These are phyloP conservation scores for Lentinula detonsa DNA, from an alignment of 768 basidiomycete species.

Conservation along the genomic window DNA sequence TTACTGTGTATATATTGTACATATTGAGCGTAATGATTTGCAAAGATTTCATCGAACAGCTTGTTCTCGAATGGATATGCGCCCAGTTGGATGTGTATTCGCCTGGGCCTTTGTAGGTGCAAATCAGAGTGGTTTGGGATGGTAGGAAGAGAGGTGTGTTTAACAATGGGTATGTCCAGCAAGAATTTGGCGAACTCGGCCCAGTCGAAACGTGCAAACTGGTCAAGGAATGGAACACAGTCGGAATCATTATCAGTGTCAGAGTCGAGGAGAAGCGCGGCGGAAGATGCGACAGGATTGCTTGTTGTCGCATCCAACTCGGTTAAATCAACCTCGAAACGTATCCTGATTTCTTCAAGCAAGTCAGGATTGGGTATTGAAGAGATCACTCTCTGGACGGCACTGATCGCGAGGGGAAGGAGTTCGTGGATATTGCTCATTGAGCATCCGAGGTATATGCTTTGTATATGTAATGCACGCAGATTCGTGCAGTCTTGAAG, in stretches of 20 bases:
- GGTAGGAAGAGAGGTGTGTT: background rate
- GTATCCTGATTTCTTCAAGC: background rate
- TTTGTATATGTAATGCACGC: background rate
- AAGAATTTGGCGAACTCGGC: background rate
- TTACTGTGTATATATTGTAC: background rate
- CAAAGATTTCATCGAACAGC: background rate
- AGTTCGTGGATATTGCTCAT: background rate
- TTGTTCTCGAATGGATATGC: background rate
- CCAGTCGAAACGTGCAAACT: background rate
- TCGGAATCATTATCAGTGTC: background rate
- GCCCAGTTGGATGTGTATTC: background rate
- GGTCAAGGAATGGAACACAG: background rate
- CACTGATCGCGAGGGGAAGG: background rate
- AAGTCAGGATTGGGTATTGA: background rate
- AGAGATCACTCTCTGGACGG: background rate
- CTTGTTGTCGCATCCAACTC: background rate
- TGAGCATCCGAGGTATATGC: background rate
- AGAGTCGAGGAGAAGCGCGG: background rate
- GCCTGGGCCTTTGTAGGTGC: background rate
- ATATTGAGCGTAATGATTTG: background rate
- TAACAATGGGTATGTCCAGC: background rate
- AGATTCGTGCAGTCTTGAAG: background rate
- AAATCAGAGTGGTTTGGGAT: background rate
- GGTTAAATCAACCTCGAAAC: background rate
- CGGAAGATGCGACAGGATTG: background rate